Percentiles rank a stretch among this genome's conserved stretches.
phyloP scores from a whole-genome alignment of 768 basidiomycete genomes.

The Tylopilus subfusipes region DNA sequence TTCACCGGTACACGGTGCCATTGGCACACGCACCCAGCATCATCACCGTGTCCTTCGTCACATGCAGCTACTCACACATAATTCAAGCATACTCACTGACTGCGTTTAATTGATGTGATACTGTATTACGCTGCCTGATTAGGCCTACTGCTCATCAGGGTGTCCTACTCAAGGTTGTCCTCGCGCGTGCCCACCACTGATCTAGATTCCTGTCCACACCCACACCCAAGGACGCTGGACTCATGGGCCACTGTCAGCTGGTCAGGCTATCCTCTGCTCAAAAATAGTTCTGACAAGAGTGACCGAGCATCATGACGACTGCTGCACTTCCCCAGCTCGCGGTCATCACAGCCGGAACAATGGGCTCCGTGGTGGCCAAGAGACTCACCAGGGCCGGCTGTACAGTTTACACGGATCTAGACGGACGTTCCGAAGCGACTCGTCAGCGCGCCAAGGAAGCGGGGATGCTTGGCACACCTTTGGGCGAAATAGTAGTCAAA shows the following conservation, averaged over 20 bases:
- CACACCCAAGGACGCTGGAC: not conserved
- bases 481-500: conserved; percentile 34
- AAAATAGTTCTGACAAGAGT: conserved; percentile 5
- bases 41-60: not conserved
- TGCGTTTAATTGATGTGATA: not conserved
- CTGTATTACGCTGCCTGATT: conserved; percentile 2
- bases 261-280: not conserved
- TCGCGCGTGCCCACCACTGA: conserved; percentile 10
- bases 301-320: conserved; percentile 17
- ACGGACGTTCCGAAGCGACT: conserved; percentile 50
- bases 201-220: conserved; percentile 20
- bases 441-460: conserved; percentile 47
- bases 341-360: conserved; percentile 53
- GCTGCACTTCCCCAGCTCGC: conserved; percentile 33
- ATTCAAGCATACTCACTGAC: not conserved
- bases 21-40: not conserved
- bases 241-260: not conserved
- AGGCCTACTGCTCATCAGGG: conserved; percentile 1
- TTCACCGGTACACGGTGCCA: not conserved
- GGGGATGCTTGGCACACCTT: conserved; percentile 44
- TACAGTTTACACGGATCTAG: conserved; percentile 52
- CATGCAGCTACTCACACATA: not conserved
- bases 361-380: conserved; percentile 56
- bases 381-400: conserved; percentile 45
- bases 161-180: conserved; percentile 6